phyloP scores from a whole-genome alignment of 208 protist species.

The Wallacemonas rigidus region DNA sequence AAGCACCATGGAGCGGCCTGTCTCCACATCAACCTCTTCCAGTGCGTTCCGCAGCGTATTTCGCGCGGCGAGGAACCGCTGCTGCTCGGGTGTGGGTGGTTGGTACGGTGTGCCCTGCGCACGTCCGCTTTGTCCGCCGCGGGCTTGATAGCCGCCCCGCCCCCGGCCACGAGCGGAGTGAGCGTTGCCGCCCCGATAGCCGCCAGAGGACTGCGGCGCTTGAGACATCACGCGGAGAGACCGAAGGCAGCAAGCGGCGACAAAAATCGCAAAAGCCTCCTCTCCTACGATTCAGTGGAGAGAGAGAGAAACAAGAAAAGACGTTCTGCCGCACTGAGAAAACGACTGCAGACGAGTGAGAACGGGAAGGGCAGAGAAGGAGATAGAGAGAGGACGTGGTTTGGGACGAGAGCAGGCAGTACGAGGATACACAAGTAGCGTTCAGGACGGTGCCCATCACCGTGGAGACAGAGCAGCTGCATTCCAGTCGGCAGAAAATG shows the following conservation, averaged over 20 bases:
- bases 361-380: neutral
- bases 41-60: conserved; percentile 14
- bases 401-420: neutral
- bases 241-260: no score
- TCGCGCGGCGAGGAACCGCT: conserved; percentile 5
- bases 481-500: no score
- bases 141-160: neutral
- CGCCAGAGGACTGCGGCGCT: neutral
- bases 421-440: neutral
- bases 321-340: no score
- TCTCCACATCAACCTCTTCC: conserved; percentile 17
- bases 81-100: conserved; percentile 12
- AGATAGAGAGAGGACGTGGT: conserved; percentile 9
- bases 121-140: neutral
- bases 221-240: neutral
- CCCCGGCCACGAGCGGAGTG: neutral
- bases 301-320: no score
- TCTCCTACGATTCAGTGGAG: no score
- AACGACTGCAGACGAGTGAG: no score
- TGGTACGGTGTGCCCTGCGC: conserved; percentile 13
- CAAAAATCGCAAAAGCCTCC: no score
- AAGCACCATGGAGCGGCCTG: conserved; percentile 12
- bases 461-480: no score
- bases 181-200: neutral
- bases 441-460: no score